These are phyloP conservation scores for Populus trichocarpa DNA, from an alignment of 441 rosid species.

Conservation along the genomic window DNA sequence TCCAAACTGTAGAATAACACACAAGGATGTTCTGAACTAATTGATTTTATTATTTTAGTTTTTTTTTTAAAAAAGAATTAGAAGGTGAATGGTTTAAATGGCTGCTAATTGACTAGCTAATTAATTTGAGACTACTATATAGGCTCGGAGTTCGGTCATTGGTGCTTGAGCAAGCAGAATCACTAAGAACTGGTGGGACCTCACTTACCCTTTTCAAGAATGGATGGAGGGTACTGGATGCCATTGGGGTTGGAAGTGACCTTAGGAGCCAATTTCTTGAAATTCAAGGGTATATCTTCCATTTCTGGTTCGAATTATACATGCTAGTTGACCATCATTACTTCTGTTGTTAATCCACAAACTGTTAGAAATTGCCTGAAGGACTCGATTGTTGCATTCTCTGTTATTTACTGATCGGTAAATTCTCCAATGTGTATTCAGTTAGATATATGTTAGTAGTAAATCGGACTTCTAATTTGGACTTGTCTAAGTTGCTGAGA, in stretches of 20 bases:
- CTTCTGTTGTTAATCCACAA: not conserved
- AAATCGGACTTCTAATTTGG: not conserved
- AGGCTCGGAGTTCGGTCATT: conserved; percentile 77
- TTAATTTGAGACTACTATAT: not conserved
- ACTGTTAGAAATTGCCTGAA: not conserved
- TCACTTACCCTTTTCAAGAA: conserved; percentile 91
- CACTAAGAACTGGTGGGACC: conserved; percentile 89
- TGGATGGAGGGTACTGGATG: conserved; percentile 91
- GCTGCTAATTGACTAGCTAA: not conserved
- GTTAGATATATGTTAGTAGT: not conserved
- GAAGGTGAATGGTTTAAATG: not conserved
- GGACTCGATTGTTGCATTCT: not conserved
- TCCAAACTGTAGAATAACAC: not conserved
- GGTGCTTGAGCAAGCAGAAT: conserved; percentile 85
- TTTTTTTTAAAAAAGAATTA: not conserved
- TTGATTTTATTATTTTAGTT: not conserved
- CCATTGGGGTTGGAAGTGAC: conserved; percentile 68
- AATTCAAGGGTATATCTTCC: conserved; percentile 63
- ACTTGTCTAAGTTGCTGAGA: not conserved
- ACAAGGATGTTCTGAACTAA: not conserved
- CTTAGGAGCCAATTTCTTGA: conserved; percentile 76
- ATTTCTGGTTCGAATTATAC: not conserved
- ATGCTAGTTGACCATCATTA: not conserved
- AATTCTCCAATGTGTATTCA: not conserved
- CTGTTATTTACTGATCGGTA: not conserved